Base-by-base conservation (phyloP, 192 early-diverging fungal species). In the Geosiphon pyriformis region DNA sequence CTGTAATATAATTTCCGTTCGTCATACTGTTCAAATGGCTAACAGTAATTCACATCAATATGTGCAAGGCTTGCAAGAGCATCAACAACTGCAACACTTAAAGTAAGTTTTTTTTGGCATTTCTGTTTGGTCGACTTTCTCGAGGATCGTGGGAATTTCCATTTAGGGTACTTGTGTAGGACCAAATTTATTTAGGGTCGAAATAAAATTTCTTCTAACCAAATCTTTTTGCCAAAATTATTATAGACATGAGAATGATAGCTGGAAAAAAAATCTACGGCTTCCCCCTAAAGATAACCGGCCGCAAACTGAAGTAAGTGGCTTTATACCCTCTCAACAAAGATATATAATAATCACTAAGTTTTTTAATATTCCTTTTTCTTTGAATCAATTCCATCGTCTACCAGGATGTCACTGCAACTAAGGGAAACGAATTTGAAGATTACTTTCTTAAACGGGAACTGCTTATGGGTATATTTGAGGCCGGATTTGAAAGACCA, bases 341-440 rank as follows among this genome's bases (percentile, higher is more conserved):
- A n/a, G n/a, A n/a, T n/a, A n/a, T n/a, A n/a, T n/a, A n/a, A n/a
- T 47, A 23, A 46, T 20, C 26, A 23, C 20, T 29, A 61, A 12
- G 22, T 32, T 23, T n/a, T n/a, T n/a, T n/a, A n/a, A n/a, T n/a
- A n/a, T n/a, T n/a, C n/a, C n/a, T n/a, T n/a, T n/a, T n/a, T n/a
- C n/a, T n/a, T n/a, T n/a, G n/a, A n/a, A n/a, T n/a, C n/a, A n/a
- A n/a, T n/a, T n/a, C n/a, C n/a, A n/a, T 46, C 31, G n/a, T 34
- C 29, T 20, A 58, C n/a, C 31, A 81, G 78, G 95, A 98, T 79
- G 95, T 98, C 50, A 93, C 91, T 23, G 87, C 85, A 22, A 99
- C 97, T 60, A 98, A 99, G 80, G 97, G 97, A 59, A 98, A 98
- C 76, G 94, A 96, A 71, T 99, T 99, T 75, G 94, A 98, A 76